Evolutionary conservation across 1,139 yeast genomes (phyloP).

Genomic region (Candida tetrigidarum): DNA sequence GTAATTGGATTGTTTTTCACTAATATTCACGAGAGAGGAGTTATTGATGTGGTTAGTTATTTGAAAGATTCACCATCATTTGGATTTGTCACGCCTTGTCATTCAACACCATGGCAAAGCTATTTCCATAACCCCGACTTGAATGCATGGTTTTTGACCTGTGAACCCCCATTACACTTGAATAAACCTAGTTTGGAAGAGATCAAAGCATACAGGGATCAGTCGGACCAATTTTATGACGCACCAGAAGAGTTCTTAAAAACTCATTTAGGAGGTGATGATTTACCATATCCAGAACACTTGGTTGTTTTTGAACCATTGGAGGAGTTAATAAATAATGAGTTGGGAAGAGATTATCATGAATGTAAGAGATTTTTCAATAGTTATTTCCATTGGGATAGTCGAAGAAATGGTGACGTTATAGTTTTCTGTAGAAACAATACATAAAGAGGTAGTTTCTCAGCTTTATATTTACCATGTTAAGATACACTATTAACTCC

Average conservation of each 20-base stretch:
- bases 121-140: conserved; percentile 66
- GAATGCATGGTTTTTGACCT: conserved; percentile 73
- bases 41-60: conserved; percentile 63
- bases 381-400: conserved; percentile 86
- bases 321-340: conserved; percentile 42
- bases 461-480: too few relatives aligned
- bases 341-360: conserved; percentile 40
- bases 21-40: conserved; percentile 82
- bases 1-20: conserved; percentile 58
- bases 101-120: conserved; percentile 96
- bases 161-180: conserved; percentile 84
- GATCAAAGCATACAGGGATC: conserved; percentile 67
- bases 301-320: conserved; percentile 73
- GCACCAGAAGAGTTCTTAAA: conserved; percentile 59
- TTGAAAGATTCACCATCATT: conserved; percentile 52
- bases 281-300: conserved; percentile 45
- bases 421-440: conserved; percentile 48
- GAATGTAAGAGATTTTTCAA: conserved; percentile 69
- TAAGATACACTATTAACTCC: too few relatives aligned
- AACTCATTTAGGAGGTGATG: conserved; percentile 17
- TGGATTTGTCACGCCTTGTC: conserved; percentile 93
- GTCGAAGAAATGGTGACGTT: conserved; percentile 77
- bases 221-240: conserved; percentile 81
- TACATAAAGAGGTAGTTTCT: neutral
- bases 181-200: conserved; percentile 22